Percentiles rank a stretch among this genome's conserved stretches.
Conservation (phyloP, 768 basidiomycete species). For the Amanita exitialis region DNA sequence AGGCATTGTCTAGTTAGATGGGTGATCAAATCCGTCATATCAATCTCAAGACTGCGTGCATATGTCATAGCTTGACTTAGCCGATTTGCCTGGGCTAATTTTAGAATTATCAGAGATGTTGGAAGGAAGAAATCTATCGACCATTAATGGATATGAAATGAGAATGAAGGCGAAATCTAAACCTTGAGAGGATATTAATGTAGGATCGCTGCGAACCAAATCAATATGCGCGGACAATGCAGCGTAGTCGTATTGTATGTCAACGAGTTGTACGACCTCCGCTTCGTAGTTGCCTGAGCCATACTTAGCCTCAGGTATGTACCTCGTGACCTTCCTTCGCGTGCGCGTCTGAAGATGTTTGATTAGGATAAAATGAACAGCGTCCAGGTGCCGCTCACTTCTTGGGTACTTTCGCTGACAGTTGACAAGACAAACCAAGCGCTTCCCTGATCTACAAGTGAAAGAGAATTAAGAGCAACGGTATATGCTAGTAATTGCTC, state of each 20-base stretch:
- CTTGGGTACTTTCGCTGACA: slow-evolving; percentile 32
- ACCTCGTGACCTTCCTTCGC: slow-evolving; percentile 58
- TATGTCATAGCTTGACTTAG: slow-evolving; percentile 74
- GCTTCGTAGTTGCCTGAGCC: slow-evolving; percentile 51
- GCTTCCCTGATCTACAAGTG: slow-evolving; percentile 68
- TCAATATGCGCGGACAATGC: slow-evolving; percentile 72
- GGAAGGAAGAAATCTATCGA: slow-evolving; percentile 41
- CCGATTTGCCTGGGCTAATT: slow-evolving; percentile 67
- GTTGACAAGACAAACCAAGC: slow-evolving; percentile 75
- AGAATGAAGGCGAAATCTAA: slow-evolving; percentile 14
- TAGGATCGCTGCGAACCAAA: slow-evolving; percentile 58
- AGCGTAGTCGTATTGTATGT: slow-evolving; percentile 72
- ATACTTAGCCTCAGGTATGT: slow-evolving; percentile 72
- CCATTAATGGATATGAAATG: slow-evolving; percentile 6
- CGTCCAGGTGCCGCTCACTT: slow-evolving; percentile 29
- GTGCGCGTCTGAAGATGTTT: slow-evolving; percentile 44
- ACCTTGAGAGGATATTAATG: slow-evolving; percentile 57
- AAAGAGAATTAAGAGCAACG: slow-evolving; percentile 82
- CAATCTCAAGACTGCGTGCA: slow-evolving; percentile 66
- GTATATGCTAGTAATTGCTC: slow-evolving; percentile 74
- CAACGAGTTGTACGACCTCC: slow-evolving; percentile 71
- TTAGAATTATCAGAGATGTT: slow-evolving; percentile 58
- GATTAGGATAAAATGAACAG: slow-evolving; percentile 9
- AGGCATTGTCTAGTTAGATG: slow-evolving; percentile 72
- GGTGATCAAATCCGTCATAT: slow-evolving; percentile 82